These are phyloP conservation scores for Aspergillus texensis DNA, from an alignment of 2,329 filamentous ascomycete genomes.

Conservation along the genomic window DNA sequence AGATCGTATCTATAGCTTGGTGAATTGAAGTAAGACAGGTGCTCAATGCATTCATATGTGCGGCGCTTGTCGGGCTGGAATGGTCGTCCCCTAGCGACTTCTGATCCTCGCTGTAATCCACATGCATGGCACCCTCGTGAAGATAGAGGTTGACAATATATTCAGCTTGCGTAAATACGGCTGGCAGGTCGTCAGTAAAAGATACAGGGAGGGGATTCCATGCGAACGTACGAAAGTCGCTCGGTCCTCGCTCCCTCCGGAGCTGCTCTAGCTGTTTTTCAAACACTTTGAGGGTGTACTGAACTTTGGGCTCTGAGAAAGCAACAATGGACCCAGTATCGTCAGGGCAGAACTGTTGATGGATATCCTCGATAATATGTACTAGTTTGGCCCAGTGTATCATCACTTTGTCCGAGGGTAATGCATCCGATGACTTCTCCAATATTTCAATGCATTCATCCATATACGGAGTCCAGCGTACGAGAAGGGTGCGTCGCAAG, in stretches of 20 bases:
- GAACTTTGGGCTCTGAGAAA: slow-evolving; percentile 65
- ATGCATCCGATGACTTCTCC: slow-evolving; percentile 57
- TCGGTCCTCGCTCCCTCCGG: slow-evolving; percentile 55
- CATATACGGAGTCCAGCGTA: slow-evolving; percentile 66
- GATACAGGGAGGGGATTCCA: not conserved
- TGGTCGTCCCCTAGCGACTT: slow-evolving; percentile 25
- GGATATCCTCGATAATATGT: slow-evolving; percentile 69
- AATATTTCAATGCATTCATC: slow-evolving; percentile 63
- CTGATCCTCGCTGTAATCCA: slow-evolving; percentile 57
- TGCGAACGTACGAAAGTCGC: slow-evolving; percentile 58
- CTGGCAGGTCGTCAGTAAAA: slow-evolving; percentile 39
- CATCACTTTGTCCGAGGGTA: slow-evolving; percentile 59
- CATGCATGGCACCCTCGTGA: slow-evolving; percentile 73
- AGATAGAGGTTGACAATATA: slow-evolving; percentile 71
- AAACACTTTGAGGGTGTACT: slow-evolving; percentile 66
- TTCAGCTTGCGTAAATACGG: slow-evolving; percentile 65
- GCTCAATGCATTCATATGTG: slow-evolving; percentile 68
- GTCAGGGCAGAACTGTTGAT: slow-evolving; percentile 67
- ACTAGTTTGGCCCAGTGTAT: slow-evolving; percentile 62
- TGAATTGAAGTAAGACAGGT: slow-evolving; percentile 70
- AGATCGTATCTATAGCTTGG: slow-evolving; percentile 66
- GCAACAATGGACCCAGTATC: slow-evolving; percentile 58
- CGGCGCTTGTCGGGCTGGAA: slow-evolving; percentile 50
- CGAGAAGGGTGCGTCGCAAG: slow-evolving; percentile 59
- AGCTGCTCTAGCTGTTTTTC: slow-evolving; percentile 67